Evolutionary conservation across 345 rosid species (phyloP), one percentile per base, ranked within the genome.

Genomic region (Dimocarpus longan): DNA sequence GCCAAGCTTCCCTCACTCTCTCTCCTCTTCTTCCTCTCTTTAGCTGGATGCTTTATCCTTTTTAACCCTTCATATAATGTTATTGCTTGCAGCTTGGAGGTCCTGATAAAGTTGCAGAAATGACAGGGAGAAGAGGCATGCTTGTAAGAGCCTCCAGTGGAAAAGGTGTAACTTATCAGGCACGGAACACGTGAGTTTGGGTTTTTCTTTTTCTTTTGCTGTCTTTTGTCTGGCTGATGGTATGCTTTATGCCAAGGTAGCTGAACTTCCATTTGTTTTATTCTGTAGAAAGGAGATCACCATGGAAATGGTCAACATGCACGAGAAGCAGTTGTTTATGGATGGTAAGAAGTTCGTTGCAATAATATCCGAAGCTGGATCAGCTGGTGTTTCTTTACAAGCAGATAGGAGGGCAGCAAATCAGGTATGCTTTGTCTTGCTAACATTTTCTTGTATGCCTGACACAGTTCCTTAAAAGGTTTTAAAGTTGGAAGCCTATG

Each of bases 281-380:
- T 75, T 78, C 79, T 90, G 74, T 80, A 96, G 99, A 79, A 96
- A 96, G 90, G 99, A 96, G 70, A 87, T 96, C 32, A 85, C 92
- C 42, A 90, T 96, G 99, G 99, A 96, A 86, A 96, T 96, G 99
- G 99, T 96, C 79, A 96, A 96, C 87, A 96, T 96, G 99, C 92
- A 93, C 54, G 99, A 94, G 84, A 96, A 96, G 84, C 95, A 96
- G 88, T 93, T 89, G 79, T 96, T 96, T 86, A 96, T 96, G 99
- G 98, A 93, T 80, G 95, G 99, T 73, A 93, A 94, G 88, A 96
- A 94, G 79, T 87, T 85, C 12, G 97, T 90, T 82, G 99, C 99
- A 60, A 87, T 96, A 78, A 96, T 96, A 81, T 96, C 99, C 40
- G 99, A 96, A 88, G 99, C 99, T 78, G 99, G 99, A 74, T 96